Evolutionary conservation across 2,329 filamentous ascomycete genomes (phyloP), one percentile per base, ranked within the genome.

Genomic region (Sporothrix globosa): DNA sequence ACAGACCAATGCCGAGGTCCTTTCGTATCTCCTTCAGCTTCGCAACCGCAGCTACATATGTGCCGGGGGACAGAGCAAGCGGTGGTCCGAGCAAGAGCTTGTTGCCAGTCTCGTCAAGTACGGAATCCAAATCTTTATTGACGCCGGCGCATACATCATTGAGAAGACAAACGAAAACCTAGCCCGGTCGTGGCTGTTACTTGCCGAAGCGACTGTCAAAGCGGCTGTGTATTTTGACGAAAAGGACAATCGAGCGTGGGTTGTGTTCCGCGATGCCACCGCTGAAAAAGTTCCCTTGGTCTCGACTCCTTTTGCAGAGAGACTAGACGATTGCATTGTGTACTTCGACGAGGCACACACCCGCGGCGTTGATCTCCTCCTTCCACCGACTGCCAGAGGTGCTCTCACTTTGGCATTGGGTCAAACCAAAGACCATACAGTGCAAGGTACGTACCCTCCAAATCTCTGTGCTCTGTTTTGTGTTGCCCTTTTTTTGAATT

Each of bases 1-100:
- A 0, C 86, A 90, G 61, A 91, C 88, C 0, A 91, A 89, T 70
- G 88, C 88, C 0, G 84, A 89, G 60, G 89, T 91, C 0, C 77
- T 91, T 0, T 84, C 81, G 0, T 88, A 89, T 71, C 78, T 91
- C 0, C 78, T 91, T 0, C 81, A 85, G 39, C 60, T 50, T 0
- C 82, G 85, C 24, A 90, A 87, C 72, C 80, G 83, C 1, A 54
- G 44, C 0, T 91, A 87, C 71, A 73, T 78, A 0, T 75, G 79
- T 14, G 75, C 76, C 30, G 81, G 79, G 5, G 76, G 77, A 2
- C 52, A 74, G 3, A 17, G 60, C 0, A 79, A 73, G 9, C 83
- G 82, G 0, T 75, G 85, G 24, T 79, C 79, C 0, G 87, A 89
- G 68, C 19, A 74, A 0, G 75, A 78, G 0, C 77, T 91, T 0